Base-by-base conservation (phyloP, 805 yeast species). In the Ogataea allantospora region DNA sequence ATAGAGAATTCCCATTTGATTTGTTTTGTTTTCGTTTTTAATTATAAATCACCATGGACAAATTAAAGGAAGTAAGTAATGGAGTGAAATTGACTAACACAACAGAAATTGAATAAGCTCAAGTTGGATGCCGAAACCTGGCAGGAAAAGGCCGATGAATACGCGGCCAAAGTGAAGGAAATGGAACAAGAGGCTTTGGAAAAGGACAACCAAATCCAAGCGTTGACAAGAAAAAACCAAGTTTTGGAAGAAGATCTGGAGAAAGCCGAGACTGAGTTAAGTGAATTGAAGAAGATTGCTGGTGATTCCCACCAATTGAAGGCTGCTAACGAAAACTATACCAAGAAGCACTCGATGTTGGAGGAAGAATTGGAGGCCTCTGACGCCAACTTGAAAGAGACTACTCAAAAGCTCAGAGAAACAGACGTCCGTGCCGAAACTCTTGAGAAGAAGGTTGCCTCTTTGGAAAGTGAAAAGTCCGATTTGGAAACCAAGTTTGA, bases 401-500 rank as follows among this genome's bases (percentile, higher is more conserved):
- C 96, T 50, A 88, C 95, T 48, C 88, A 83, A 60, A 89, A 88
- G 71, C 77, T 91, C 65, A 87, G 96, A 68, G 95, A 88, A 63
- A 80, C 95, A 42, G 99, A 93, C 62, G 79, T 93, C 70, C 88
- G 88, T 72, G 91, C 93, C 51, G 99, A 93, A 70, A 95, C 88
- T 67, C 77, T 88, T 66, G 96, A 88, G 70, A 86, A 95, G 71
- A 88, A 84, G 71, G 95, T 91, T 43, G 75, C 87, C 44, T 86
- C 95, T 24, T 75, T 89, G 61, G 98, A 91, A 71, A 71, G 82
- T 52, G 98, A 93, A 72, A 88, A 86, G 68, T 93, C 87, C 54
- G 85, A 82, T 47, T 76, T 85, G 77, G 97, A 93, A 73, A 76
- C 77, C 71, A 88, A 88, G 70, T 83, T 73, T 59, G 98, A 91